Evolutionary conservation across 306 rosid genomes (phyloP), one percentile per base, ranked within the genome.

Genomic region (Acacia acuminata): DNA sequence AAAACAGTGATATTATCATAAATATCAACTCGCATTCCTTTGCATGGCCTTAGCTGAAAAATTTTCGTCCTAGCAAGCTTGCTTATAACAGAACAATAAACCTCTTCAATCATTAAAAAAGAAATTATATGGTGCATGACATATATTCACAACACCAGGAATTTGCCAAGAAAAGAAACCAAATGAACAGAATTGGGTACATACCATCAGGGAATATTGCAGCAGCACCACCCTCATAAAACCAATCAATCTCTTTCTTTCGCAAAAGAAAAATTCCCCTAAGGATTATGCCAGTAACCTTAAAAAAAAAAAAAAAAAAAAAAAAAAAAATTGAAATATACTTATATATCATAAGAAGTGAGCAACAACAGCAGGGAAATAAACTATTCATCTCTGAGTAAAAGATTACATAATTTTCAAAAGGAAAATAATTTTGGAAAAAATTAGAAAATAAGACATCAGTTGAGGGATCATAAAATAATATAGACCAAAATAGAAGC

Each of bases 171-270:
- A 72, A 79, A 78, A 50, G 8, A 74, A 78, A 44, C 12, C 12
- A 74, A 56, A 73, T 58, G 51, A 82, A 42, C 74, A 43, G 73
- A 72, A 58, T 51, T 43, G 50, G 19, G 25, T 66, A 75, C 82
- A 78, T 89, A 93, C 99, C 99, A 73, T 96, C 98, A 51, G 98
- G 99, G 82, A 81, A 96, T 90, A 93, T 88, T 60, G 97, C 92
- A 83, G 97, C 92, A 84, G 98, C 98, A 81, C 97, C 99, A 79
- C 99, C 98, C 89, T 93, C 97, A n/a, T 96, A 93, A 92, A 96
- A 96, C 99, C 99, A 96, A 84, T 96, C 94, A 82, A 96, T 84
- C 90, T 96, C 98, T 86, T 93, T 96, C 90, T 90, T 93, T 86
- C 98, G 89, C 88, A 93, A 60, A 44, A 96, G 96, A 82, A 96